These are phyloP conservation scores for Elsinoe fawcettii DNA, from an alignment of 2,329 filamentous ascomycete species.

Conservation along the genomic window DNA sequence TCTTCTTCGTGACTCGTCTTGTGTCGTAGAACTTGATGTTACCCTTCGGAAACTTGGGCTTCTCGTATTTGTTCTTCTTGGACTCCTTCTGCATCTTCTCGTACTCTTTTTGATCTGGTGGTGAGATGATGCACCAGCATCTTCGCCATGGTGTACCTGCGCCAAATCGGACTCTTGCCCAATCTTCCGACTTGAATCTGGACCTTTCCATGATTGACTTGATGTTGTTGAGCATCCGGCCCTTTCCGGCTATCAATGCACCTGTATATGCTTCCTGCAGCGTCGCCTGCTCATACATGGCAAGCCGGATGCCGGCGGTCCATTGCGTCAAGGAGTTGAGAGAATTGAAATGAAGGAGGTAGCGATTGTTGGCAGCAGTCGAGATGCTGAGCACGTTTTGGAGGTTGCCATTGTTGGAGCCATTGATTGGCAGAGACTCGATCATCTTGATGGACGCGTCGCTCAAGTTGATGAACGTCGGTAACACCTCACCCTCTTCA, in stretches of 20 bases:
- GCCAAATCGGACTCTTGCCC: conserved; percentile 91
- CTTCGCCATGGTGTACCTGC: conserved; percentile 92
- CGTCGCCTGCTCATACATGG: conserved; percentile 89
- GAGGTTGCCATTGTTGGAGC: conserved; percentile 66
- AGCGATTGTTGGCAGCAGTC: conserved; percentile 90
- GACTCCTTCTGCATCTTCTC: conserved; percentile 73
- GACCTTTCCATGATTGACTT: conserved; percentile 77
- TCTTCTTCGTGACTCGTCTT: conserved; percentile 85
- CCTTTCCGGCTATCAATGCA: conserved; percentile 89
- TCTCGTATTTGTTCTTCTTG: conserved; percentile 79
- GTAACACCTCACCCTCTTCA: conserved; percentile 74
- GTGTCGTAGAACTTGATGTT: conserved; percentile 93
- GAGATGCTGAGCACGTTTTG: conserved; percentile 95
- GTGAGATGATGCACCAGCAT: conserved; percentile 92
- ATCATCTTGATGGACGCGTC: conserved; percentile 95
- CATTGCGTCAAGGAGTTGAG: conserved; percentile 88
- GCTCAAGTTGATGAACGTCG: conserved; percentile 91
- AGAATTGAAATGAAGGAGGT: conserved; percentile 92
- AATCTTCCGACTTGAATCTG: conserved; percentile 72
- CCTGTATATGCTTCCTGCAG: conserved; percentile 96
- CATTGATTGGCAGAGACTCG: conserved; percentile 76
- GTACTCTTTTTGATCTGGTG: conserved; percentile 88
- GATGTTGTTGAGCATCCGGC: conserved; percentile 82
- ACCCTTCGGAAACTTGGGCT: conserved; percentile 64
- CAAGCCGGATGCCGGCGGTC: conserved; percentile 86